Evolutionary conservation across 1,284 basidiomycete genomes (phyloP), one percentile per base, ranked within the genome.

Genomic region (Coniophora puteana): DNA sequence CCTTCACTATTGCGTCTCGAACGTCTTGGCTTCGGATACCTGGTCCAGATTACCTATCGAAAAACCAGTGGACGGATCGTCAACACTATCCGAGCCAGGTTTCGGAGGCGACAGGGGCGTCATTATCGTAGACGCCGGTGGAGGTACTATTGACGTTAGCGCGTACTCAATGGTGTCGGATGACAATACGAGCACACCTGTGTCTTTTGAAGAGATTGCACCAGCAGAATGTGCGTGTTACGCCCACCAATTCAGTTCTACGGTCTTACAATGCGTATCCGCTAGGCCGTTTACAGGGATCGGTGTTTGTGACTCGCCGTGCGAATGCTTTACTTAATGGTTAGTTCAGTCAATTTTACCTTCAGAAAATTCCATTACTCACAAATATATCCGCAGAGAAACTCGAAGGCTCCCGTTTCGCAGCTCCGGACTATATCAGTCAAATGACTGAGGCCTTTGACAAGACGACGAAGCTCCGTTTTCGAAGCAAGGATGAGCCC

Each of bases 121-220:
- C 8, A 55, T 76, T 18, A 67, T 81, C 20, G 67, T 80, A 26
- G 76, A 78, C 49, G 70, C 72, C 1, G 76, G 76, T 4, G 74
- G 76, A 11, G 76, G 76, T 2, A 79, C 76, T 0, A 50, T 75
- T 13, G 74, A 76, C 40, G 53, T 76, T 17, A 72, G 69, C 45
- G 61, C 68, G 2, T 74, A 74, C 44, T 52, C 41, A 37, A 58
- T 42, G 43, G 30, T 20, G 31, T 60, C n/a, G n/a, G n/a, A 36
- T 4, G 5, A 23, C 38, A 13, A 49, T 4, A 14, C 39, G 10
- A 12, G 21, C 4, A 26, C 44, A n/a, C 43, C 53, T 3, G 36
- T 36, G 4, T 43, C 49, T 3, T 52, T 71, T 14, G 63, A 69
- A 36, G 70, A 72, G 49, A 57, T 63, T 8, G 57, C 63, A 1